These are phyloP conservation scores for Lippia alba DNA, from an alignment of 305 asterid genomes.

Conservation along the genomic window DNA sequence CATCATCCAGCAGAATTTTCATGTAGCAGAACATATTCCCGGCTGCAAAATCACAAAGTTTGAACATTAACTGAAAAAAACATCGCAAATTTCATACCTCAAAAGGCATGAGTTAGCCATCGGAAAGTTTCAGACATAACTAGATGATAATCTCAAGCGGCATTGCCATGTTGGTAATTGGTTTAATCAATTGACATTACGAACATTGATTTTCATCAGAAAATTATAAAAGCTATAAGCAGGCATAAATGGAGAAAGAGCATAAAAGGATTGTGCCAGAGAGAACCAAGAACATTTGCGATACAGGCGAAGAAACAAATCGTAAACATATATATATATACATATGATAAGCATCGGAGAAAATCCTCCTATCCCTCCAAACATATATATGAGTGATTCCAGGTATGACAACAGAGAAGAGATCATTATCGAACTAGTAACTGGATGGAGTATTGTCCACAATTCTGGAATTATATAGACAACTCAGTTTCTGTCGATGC, in stretches of 20 bases:
- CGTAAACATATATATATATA: no score
- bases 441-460: no score
- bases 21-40: constrained; percentile 86
- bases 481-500: neutral
- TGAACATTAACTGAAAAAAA: neutral
- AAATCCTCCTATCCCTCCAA: no score
- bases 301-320: no score
- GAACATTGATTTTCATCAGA: neutral
- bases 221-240: neutral
- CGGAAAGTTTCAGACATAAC: neutral
- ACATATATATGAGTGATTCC: neutral
- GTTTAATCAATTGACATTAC: neutral
- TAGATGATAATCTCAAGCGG: neutral
- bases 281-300: neutral
- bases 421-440: neutral
- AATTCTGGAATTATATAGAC: no score
- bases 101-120: neutral
- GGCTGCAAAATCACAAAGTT: constrained; percentile 61
- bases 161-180: neutral
- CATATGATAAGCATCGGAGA: no score
- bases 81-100: neutral
- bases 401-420: neutral
- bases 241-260: neutral
- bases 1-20: constrained; percentile 78
- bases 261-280: neutral